Evolutionary conservation across 2,329 filamentous ascomycete genomes (phyloP).

Genomic region (Talaromyces funiculosus): DNA sequence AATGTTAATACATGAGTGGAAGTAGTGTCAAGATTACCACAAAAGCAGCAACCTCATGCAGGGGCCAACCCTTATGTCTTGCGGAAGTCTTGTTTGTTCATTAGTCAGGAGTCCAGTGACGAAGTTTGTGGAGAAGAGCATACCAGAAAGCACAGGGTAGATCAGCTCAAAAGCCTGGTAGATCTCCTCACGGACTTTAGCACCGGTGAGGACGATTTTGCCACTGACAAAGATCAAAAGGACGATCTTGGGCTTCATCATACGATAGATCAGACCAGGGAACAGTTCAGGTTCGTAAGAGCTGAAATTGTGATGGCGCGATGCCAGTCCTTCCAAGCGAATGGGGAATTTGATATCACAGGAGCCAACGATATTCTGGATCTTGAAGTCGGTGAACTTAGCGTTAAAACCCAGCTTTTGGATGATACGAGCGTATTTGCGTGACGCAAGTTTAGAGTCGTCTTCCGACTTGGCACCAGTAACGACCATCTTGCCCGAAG

Average conservation of each 20-base stretch:
- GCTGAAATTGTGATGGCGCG: constrained; percentile 98
- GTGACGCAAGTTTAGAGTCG: constrained; percentile 90
- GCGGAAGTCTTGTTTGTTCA: constrained; percentile 52
- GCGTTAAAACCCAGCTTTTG: constrained; percentile 99
- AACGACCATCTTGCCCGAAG: constrained; percentile 98
- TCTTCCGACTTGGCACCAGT: constrained; percentile 97
- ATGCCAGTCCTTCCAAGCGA: constrained; percentile 88
- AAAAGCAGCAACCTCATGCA: constrained; percentile 15
- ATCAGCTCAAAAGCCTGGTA: constrained; percentile 97
- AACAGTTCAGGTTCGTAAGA: constrained; percentile 98
- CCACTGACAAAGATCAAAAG: constrained; percentile 96
- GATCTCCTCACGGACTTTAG: constrained; percentile 97
- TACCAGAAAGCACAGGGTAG: constrained; percentile 88
- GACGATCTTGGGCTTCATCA: constrained; percentile 99
- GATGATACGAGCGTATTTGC: constrained; percentile 98
- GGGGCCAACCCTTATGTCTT: constrained; percentile 43
- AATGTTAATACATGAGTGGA: constrained; percentile 26
- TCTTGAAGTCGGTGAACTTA: constrained; percentile 99
- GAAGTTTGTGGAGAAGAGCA: constrained; percentile 21
- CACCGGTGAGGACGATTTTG: constrained; percentile 96
- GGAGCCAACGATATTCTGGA: constrained; percentile 97
- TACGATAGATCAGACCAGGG: constrained; percentile 98
- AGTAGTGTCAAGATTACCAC: constrained; percentile 15
- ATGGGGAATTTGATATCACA: constrained; percentile 99
- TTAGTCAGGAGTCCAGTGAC: constrained; percentile 16